Evolutionary conservation across 2,329 filamentous ascomycete genomes (phyloP), one percentile per base, ranked within the genome.

Genomic region (Botryotinia calthae): DNA sequence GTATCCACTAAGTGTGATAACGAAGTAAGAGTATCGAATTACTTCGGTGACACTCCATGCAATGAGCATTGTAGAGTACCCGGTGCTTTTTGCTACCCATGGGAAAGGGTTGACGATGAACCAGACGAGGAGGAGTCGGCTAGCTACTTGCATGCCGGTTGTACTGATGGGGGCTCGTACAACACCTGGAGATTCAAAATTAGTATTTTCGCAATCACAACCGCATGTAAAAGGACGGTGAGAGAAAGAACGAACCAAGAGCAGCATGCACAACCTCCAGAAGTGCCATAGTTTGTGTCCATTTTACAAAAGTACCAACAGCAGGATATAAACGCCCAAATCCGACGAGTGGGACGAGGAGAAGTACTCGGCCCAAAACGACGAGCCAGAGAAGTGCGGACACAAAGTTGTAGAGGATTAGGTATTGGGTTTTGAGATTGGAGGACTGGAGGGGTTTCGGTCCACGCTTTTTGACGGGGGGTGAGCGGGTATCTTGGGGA

Each of bases 41-140:
- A 97, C 92, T 84, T 99, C 96, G 74, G 96, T 98, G 73, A 93
- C 82, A 76, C 90, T 91, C 95, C 96, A 98, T 46, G 96, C 95
- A 72, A 91, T 80, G 73, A 98, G 87, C 93, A 97, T 94, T 78
- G 87, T 88, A 76, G 89, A 86, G 85, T 95, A 97, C 72, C 87
- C 88, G 31, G 87, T 84, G 75, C 86, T 88, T 69, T 83, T 79
- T 74, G 89, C 89, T 70, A 91, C 87, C 72, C 85, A 83, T 16
- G 92, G 93, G 84, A 95, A 97, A 58, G 87, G 86, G 80, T 90
- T 87, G 79, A 93, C 90, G 75, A 98, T 87, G 77, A 88, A 90
- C 94, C 95, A 98, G 77, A 98, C 93, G 76, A 98, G 91, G 76
- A 97, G 88, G 79, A 97, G 88, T 70, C 96, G 93, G 73, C 90